These are phyloP conservation scores for Leptomonas pyrrhocoris DNA, from an alignment of 208 protist species.

Conservation along the genomic window DNA sequence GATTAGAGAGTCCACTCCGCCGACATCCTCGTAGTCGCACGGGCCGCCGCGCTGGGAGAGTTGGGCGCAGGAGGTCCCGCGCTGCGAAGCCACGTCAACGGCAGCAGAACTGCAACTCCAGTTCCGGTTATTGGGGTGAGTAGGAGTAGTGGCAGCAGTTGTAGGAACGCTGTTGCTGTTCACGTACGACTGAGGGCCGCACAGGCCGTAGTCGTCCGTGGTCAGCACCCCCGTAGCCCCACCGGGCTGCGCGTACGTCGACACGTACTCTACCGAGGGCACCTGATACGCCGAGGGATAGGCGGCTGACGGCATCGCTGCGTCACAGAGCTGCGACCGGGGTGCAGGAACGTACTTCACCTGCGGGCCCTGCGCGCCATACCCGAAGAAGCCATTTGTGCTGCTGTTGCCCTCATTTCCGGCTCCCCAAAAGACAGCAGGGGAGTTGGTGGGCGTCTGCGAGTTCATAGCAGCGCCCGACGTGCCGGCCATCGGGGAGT, in stretches of 20 bases:
- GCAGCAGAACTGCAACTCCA: background rate
- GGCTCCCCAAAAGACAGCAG: background rate
- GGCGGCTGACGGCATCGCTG: background rate
- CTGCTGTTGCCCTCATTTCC: background rate
- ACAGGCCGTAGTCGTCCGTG: slow-evolving; percentile 1
- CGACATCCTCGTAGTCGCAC: slow-evolving; percentile 12
- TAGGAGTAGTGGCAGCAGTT: no score
- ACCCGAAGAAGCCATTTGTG: background rate
- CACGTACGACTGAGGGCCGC: background rate
- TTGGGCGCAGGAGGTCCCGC: slow-evolving; percentile 1
- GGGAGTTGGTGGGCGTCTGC: background rate
- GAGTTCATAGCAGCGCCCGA: background rate
- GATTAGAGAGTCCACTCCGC: background rate
- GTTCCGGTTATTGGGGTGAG: background rate
- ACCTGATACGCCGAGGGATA: background rate
- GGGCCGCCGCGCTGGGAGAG: background rate
- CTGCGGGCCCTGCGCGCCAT: background rate
- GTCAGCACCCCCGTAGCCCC: background rate
- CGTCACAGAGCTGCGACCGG: background rate
- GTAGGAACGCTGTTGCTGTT: background rate
- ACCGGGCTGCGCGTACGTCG: background rate
- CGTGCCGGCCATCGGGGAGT: slow-evolving; percentile 5
- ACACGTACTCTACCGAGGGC: background rate
- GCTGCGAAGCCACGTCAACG: background rate
- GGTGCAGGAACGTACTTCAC: background rate